Evolutionary conservation across 257 asterid species (phyloP), one percentile per base, ranked within the genome.

Genomic region (Solanum chmielewskii): DNA sequence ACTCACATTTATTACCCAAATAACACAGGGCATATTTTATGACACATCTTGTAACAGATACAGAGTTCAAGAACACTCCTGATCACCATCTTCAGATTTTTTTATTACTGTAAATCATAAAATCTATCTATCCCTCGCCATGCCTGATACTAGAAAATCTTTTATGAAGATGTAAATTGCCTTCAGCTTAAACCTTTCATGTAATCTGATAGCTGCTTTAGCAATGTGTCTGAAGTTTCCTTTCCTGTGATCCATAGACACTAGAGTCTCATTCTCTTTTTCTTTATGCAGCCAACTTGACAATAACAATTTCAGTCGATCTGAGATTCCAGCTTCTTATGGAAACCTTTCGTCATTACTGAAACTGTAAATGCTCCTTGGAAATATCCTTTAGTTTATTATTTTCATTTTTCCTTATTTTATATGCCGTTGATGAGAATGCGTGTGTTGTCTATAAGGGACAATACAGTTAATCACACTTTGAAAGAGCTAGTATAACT

Each of bases 271-370:
- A 27, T 78, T 56, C 85, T 47, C 35, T 47, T 89, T 85, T 84
- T 59, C 66, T 64, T 42, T 18, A 45, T 78, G 90, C 90, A 92
- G 94, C 73, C 94, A 92, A 84, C 89, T 92, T 82, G 93, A 92
- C 78, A 92, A 92, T 90, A 92, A 92, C 90, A 80, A 90, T 82
- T 92, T 92, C 87, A 88, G 87, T 59, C 92, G 91, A 47, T 42
- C 91, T 73, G 87, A 88, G 41, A 92, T 92, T 87, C 94, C 94
- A 64, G 86, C 90, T 87, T 86, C 94, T 18, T 90, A 88, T 68
- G 92, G 92, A 76, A 91, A 90, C 73, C 52, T 90, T 35, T 47
- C 89, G 23, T 89, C 77, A 27, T 80, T 90, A 71, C 85, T 87
- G 31, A 92, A 92, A 88, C 74, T 90, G 93, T 90, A 88, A 89